Base-by-base conservation (phyloP, 257 asterid species). In the Nicotiana tomentosiformis region DNA sequence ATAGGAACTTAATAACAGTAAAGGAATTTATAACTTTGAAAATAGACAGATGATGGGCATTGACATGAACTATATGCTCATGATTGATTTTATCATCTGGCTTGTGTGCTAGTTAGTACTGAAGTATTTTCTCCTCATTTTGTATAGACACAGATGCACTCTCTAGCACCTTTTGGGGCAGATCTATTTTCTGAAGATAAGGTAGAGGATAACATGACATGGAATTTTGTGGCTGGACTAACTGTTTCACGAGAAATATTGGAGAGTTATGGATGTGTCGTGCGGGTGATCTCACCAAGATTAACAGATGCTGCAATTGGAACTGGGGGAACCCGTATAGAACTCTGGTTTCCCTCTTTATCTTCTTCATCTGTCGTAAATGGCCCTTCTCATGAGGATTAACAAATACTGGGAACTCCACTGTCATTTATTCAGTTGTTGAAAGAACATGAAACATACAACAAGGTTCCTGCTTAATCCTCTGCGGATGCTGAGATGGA, bases 231-330 rank as follows among this genome's bases (percentile, higher is more conserved):
- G 8, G 98, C 99, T 29, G 98, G 99, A 26, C 78, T 96, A 81
- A 92, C 93, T 46, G 99, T 96, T 84, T 98, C 99, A 79, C 95
- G 93, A 82, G 99, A 96, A 88, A 94, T 96, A 87, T 91, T 96
- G 61, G 97, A 94, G 87, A 93, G 89, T 77, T 96, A 94, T 33
- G 99, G 98, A 7, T 91, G 96, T 58, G 94, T 90, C 18, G 93
- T 96, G 68, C 97, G 97, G 62, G 95, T 93, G 66, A 70, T 94
- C 83, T 94, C 99, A 30, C 99, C 99, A 20, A 86, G 94, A 87
- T 84, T 82, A 66, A 33, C 94, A 17, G 91, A 86, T 80, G 85
- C 89, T 7, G 88, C 88, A 51, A 8, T 84, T 10, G 97, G 97
- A 84, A 87, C 87, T 58, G 98, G 97, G 35, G 99, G 99, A 65